phyloP scores from a whole-genome alignment of 2,329 filamentous ascomycete species.

The Clarireedia hainanense region DNA sequence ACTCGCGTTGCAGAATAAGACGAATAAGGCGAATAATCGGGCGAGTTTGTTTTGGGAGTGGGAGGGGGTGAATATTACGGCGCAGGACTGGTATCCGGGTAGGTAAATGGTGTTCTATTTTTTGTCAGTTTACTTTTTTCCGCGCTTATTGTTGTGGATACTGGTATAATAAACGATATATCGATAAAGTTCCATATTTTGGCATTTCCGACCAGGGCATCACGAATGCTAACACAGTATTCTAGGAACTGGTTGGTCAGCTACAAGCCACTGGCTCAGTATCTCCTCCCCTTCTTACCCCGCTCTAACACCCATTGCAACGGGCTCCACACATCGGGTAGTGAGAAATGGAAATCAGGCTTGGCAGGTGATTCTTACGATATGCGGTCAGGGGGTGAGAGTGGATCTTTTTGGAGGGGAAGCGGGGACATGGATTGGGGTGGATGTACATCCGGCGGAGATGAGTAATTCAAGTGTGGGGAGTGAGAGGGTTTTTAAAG shows the following conservation, averaged over 20 bases:
- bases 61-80: too few species aligned
- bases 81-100: neutral
- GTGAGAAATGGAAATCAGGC: neutral
- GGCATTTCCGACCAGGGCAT: too few species aligned
- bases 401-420: neutral
- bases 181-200: too few species aligned
- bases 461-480: constrained; percentile 9
- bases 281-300: neutral
- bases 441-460: neutral
- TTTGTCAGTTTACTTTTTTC: too few species aligned
- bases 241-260: too few species aligned
- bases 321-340: neutral
- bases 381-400: neutral
- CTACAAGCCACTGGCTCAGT: too few species aligned
- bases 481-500: constrained; percentile 1
- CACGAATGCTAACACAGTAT: too few species aligned
- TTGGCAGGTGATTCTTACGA: neutral
- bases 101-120: too few species aligned
- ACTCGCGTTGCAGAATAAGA: neutral
- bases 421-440: neutral
- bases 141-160: too few species aligned
- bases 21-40: neutral
- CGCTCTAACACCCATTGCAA: neutral
- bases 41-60: too few species aligned
- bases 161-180: too few species aligned